phyloP scores from a whole-genome alignment of 106 monocot species.

The Vanilla planifolia region DNA sequence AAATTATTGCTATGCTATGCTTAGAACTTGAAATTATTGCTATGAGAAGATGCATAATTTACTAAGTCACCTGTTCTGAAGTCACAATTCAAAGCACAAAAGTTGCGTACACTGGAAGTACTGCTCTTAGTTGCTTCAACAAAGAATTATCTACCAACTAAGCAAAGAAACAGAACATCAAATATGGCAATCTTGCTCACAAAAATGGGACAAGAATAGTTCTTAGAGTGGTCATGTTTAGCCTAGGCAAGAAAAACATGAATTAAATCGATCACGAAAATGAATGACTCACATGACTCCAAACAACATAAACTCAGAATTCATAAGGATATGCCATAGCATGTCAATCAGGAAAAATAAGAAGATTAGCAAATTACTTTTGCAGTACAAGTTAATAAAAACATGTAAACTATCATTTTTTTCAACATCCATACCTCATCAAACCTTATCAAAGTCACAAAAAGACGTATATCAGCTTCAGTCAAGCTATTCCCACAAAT shows the following conservation, averaged over 20 bases:
- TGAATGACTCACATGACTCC: not conserved
- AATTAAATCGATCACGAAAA: not conserved
- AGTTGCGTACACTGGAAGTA: too few species aligned
- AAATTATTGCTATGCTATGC: too few species aligned
- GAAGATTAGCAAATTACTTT: not conserved
- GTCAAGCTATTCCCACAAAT: conserved; percentile 70
- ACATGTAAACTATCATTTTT: too few species aligned
- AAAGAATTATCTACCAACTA: not conserved
- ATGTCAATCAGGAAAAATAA: not conserved
- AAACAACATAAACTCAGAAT: not conserved
- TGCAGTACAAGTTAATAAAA: too few species aligned
- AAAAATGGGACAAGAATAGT: not conserved
- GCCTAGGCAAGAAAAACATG: too few species aligned
- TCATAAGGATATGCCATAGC: not conserved
- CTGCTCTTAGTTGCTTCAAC: not conserved
- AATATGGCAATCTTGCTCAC: too few species aligned
- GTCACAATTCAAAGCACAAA: too few species aligned
- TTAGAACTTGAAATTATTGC: too few species aligned
- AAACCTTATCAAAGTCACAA: conserved; percentile 88
- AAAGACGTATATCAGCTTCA: conserved; percentile 79
- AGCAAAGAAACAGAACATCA: too few species aligned
- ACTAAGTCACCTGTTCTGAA: too few species aligned
- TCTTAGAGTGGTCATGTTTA: conserved; percentile 1
- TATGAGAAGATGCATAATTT: too few species aligned
- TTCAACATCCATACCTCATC: conserved; percentile 65